Base-by-base conservation (phyloP, 1,139 yeast species). In the Geotrichum reessii region DNA sequence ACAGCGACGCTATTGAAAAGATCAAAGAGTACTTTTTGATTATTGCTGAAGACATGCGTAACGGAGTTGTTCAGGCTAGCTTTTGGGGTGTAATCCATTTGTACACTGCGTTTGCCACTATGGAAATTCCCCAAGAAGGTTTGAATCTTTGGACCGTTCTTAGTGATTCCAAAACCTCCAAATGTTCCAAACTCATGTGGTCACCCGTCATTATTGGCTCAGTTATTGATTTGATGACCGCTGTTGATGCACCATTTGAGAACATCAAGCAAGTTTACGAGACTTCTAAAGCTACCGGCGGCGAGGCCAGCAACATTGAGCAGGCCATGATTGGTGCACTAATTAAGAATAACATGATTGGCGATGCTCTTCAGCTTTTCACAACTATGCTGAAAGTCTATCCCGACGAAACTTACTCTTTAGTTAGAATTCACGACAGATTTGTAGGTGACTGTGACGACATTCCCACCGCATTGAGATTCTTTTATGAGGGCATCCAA, bases 391-490 rank as follows among this genome's bases (percentile, higher is more conserved):
- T 66, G 66, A 70, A 63, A 63, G 71, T 63, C 55, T 73, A 63
- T 52, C 66, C 66, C 50, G 59, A 62, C 67, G 67, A 72, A 66
- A 69, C 71, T 54, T 77, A 82, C 59, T 78, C 82, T 58, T 71
- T 82, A 68, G 77, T 81, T 52, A 87, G 86, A 71, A 84, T 87
- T 55, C 96, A 87, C 73, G 78, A 86, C 63, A 80, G 87, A 1
- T 90, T 91, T 67, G 85, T 91, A 67, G 96, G 96, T 53, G 84
- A 83, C 64, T 86, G 92, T 71, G 83, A 84, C 65, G 95, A 90
- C 66, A 77, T 86, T 56, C 78, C 78, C 40, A 83, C 89, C 53
- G 89, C 96, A 4, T 82, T 81, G 67, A 81, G 83, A 55, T 87
- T 87, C 67, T 90, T 86, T 69, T 83, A 83, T 63, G 86, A 86